Conservation (phyloP, 1,284 basidiomycete genomes). For the Wallemia hederae region DNA sequence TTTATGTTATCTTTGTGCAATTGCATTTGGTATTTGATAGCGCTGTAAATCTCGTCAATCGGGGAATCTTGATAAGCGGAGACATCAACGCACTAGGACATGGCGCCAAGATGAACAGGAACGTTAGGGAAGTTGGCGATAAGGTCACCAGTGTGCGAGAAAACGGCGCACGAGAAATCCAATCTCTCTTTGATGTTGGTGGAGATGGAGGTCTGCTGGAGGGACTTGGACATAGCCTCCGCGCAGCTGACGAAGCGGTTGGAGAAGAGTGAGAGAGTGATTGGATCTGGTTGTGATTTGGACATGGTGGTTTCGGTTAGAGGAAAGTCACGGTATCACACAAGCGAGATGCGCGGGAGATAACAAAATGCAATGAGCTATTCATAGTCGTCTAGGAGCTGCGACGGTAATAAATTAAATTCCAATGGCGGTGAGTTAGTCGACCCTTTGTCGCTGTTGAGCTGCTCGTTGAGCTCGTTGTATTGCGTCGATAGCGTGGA, state of each 20-base stretch:
- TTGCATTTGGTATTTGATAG: slow-evolving; percentile 67
- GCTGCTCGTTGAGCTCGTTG: neutral
- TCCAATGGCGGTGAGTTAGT: neutral
- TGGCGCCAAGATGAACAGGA: slow-evolving; percentile 20
- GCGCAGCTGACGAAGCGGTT: slow-evolving; percentile 79
- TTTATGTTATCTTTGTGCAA: slow-evolving; percentile 33
- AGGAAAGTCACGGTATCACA: too few species aligned
- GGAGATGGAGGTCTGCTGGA: slow-evolving; percentile 68
- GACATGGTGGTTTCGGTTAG: slow-evolving; percentile 1
- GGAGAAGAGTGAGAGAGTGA: slow-evolving; percentile 60
- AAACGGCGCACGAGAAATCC: slow-evolving; percentile 32
- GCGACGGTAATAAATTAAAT: neutral
- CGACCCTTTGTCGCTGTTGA: neutral
- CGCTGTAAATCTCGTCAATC: slow-evolving; percentile 20
- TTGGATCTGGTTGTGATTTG: slow-evolving; percentile 33
- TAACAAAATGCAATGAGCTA: neutral
- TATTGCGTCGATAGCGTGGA: neutral
- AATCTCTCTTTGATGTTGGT: slow-evolving; percentile 27
- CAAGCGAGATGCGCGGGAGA: too few species aligned
- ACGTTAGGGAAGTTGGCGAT: slow-evolving; percentile 56
- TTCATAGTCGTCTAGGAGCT: neutral
- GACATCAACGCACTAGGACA: slow-evolving; percentile 23
- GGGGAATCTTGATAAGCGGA: slow-evolving; percentile 34
- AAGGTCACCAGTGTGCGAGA: slow-evolving; percentile 63
- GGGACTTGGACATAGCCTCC: slow-evolving; percentile 66